Evolutionary conservation across 2,329 filamentous ascomycete species (phyloP), one percentile per base, ranked within the genome.

Genomic region (Zasmidium citrigriseum): DNA sequence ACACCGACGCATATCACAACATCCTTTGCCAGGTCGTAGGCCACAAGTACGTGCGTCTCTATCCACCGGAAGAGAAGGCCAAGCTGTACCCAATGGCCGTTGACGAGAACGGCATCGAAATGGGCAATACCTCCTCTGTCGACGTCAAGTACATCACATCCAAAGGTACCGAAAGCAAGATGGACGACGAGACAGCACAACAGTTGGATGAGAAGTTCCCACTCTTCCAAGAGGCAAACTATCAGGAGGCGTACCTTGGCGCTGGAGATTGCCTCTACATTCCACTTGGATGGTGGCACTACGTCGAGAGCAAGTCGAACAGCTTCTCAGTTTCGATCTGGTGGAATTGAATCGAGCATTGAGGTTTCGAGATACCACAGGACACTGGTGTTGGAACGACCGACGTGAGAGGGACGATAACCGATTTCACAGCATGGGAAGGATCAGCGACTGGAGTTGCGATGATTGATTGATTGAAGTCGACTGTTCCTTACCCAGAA

Each of bases 271-370:
- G 87, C 63, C 72, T 99, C 54, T 95, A 96, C 72, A 90, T 99
- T 54, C 95, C 95, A 0, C 82, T 91, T 4, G 95, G 93, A 0
- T 99, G 95, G 93, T 99, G 95, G 95, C 95, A 99, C 78, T 98
- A 97, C 74, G 90, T 98, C 2, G 82, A 90, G 59, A 91, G 91
- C 51, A 72, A 98, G 68, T 91, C 86, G 57, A 85, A 90, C 20
- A 96, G 93, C 70, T 93, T 96, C 70, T 97, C 93, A 66, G 92
- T 98, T 12, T 97, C 92, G 71, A 98, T 97, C 71, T 99, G 95
- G 95, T 99, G 91, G 89, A 89, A 90, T 62, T 83, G 69, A 70
- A 59, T 38, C n/a, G 34, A 41, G 34, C 34, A 10, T n/a, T 41
- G 16, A 16, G 34, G 34, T n/a, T n/a, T n/a, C n/a, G n/a, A n/a